These are phyloP conservation scores for Cornus kousa DNA, from an alignment of 148 eudicot genomes.

Conservation along the genomic window DNA sequence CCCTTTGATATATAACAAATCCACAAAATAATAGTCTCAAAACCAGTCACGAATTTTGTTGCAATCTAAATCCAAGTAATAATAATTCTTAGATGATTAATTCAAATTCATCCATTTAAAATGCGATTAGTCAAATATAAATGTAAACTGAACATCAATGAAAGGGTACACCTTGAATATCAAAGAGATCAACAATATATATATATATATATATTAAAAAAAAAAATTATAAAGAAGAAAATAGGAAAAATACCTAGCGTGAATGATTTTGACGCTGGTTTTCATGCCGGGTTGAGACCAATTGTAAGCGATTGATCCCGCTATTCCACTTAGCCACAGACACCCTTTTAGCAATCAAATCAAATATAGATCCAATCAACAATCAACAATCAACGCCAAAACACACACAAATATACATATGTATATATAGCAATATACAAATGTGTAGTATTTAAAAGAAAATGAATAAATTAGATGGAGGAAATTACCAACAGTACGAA, in stretches of 20 bases:
- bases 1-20: too few relatives aligned
- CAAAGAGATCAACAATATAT: background rate
- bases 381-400: too few relatives aligned
- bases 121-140: background rate
- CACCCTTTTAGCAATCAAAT: conserved; percentile 34
- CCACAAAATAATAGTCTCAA: too few relatives aligned
- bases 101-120: too few relatives aligned
- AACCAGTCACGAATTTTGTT: too few relatives aligned
- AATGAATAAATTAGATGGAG: background rate
- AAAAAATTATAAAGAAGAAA: background rate
- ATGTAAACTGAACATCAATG: background rate
- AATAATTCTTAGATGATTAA: too few relatives aligned
- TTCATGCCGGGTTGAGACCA: conserved; percentile 92
- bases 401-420: background rate
- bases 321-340: conserved; percentile 66
- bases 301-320: conserved; percentile 76
- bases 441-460: too few relatives aligned
- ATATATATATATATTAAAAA: background rate
- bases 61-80: too few relatives aligned
- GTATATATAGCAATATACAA: background rate
- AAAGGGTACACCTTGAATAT: background rate
- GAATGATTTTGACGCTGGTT: conserved; percentile 79
- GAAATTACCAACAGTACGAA: conserved; percentile 62
- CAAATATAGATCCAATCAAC: background rate
- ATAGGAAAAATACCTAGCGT: conserved; percentile 52